A percentile compares a stretch with the other conserved stretches of the same genome.
These are phyloP conservation scores for Oryza rufipogon DNA, from an alignment of 176 grass and related monocot genomes.

Conservation along the genomic window DNA sequence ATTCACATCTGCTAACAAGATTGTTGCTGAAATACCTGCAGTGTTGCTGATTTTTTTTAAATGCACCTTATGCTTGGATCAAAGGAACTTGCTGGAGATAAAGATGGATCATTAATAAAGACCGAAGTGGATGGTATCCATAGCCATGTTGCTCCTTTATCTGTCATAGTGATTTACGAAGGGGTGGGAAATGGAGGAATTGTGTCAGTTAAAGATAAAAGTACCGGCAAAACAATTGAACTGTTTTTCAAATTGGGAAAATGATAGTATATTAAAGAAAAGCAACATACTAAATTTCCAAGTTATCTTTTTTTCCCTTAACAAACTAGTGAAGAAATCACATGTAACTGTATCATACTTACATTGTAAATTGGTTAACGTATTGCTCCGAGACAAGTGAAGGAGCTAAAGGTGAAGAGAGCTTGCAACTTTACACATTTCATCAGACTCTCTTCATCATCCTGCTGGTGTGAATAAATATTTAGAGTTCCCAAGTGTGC, in stretches of 20 bases:
- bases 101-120: neutral
- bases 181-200: neutral
- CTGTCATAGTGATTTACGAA: neutral
- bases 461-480: neutral
- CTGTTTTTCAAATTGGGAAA: neutral
- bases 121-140: neutral
- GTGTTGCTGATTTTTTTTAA: neutral
- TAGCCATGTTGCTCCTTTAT: constrained; percentile 4
- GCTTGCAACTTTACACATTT: constrained; percentile 11
- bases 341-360: neutral
- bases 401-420: neutral
- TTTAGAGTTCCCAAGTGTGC: neutral
- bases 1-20: neutral
- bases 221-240: neutral
- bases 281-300: neutral
- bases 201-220: neutral
- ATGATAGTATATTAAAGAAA: neutral
- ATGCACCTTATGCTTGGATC: constrained; percentile 10
- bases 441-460: neutral
- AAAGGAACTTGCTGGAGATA: neutral
- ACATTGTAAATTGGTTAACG: neutral
- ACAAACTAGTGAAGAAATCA: neutral
- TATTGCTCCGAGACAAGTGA: neutral
- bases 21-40: neutral
- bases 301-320: neutral